Percentiles rank a stretch among this genome's conserved stretches.
phyloP scores from a whole-genome alignment of 441 rosid genomes.

The Adansonia gregorii region DNA sequence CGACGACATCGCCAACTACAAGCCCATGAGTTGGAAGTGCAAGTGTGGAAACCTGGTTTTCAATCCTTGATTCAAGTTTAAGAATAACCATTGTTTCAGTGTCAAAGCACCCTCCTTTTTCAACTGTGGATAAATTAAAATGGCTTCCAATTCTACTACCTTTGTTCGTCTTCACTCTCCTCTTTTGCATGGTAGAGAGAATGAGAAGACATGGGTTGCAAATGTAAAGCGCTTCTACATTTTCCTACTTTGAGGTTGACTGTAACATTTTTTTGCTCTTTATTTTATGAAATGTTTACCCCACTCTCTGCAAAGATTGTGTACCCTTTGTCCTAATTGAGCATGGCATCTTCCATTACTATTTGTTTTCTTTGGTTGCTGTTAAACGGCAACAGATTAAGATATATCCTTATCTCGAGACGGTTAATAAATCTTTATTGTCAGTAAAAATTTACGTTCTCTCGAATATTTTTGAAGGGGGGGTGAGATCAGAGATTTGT shows the following conservation, averaged over 20 bases:
- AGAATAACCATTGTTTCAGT: background rate
- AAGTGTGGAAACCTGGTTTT: slow-evolving; percentile 77
- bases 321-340: background rate
- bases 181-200: background rate
- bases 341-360: background rate
- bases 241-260: background rate
- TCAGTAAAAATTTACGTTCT: background rate
- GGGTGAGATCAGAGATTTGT: slow-evolving; percentile 14
- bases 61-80: slow-evolving; percentile 55
- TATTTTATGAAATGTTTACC: background rate
- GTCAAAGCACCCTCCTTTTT: slow-evolving; percentile 4
- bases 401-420: background rate
- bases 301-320: background rate
- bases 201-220: background rate
- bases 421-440: background rate
- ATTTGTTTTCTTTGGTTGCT: background rate
- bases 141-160: background rate
- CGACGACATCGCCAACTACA: slow-evolving; percentile 72
- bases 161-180: background rate
- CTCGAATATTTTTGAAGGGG: background rate
- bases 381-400: background rate
- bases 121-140: slow-evolving; percentile 13
- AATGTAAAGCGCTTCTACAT: background rate
- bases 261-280: background rate
- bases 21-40: slow-evolving; percentile 98